phyloP scores from a whole-genome alignment of 176 grass and related monocot genomes.

The Aegilops sharonensis region DNA sequence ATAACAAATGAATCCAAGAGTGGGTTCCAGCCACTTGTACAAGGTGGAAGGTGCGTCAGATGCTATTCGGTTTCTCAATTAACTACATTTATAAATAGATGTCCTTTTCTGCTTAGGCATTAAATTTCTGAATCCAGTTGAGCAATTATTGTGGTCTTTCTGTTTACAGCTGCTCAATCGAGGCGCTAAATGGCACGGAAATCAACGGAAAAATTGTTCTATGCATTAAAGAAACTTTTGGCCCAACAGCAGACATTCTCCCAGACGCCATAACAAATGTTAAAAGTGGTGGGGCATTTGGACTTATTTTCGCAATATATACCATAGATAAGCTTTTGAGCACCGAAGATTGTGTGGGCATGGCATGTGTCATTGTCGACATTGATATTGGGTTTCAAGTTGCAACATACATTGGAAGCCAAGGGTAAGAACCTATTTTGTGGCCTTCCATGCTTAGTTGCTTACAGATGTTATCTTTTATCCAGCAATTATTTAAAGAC shows the following conservation, averaged over 20 bases:
- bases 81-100: conserved; percentile 7
- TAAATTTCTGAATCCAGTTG: background rate
- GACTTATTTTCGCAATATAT: conserved; percentile 26
- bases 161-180: conserved; percentile 24
- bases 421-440: conserved; percentile 5
- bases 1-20: conserved; percentile 24
- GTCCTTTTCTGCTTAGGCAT: background rate
- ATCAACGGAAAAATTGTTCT: conserved; percentile 29
- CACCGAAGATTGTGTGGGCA: background rate
- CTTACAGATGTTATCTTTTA: background rate
- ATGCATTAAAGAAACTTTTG: conserved; percentile 20
- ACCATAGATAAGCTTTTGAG: conserved; percentile 12
- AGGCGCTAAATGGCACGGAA: conserved; percentile 27
- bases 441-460: background rate
- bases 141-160: background rate
- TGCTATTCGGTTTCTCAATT: background rate
- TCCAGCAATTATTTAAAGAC: background rate
- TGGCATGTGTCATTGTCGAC: conserved; percentile 22
- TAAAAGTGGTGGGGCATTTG: conserved; percentile 22
- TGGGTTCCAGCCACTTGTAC: conserved; percentile 11
- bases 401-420: conserved; percentile 29
- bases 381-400: conserved; percentile 12
- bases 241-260: background rate
- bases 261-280: background rate
- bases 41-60: conserved; percentile 18